Evolutionary conservation across 148 eudicot species (phyloP), one percentile per base, ranked within the genome.

Genomic region (Salicornia ramosissima): DNA sequence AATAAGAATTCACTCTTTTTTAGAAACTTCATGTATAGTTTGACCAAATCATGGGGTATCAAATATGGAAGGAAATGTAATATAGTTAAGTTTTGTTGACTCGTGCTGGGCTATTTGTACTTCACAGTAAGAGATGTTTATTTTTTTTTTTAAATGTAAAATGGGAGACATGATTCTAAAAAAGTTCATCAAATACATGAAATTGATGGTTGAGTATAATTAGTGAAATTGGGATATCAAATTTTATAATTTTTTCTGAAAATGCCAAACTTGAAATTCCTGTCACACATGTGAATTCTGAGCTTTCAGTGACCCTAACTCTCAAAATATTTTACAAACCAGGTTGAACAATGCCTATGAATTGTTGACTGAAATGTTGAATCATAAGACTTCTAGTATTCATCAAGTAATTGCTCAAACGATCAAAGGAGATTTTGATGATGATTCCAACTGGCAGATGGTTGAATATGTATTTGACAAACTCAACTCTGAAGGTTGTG

Each of bases 381-480:
- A 83, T 57, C 83, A 79, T 65, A 88, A 81, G 82, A 78, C 81
- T 73, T 90, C 98, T 2, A 88, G 84, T 84, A 83, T 88, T 81
- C 96, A 90, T 80, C 96, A 88, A 79, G 89, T 90, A 66, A 87
- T 93, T 55, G 96, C 96, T 54, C 88, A 82, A 79, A 86, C 87
- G 98, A 93, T 93, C 71, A 86, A 78, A 69, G 98, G 98, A 76
- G 95, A 90, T 70, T 87, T 79, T 70, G 98, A 93, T 74, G 90
- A 88, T 79, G 84, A 74, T 26, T 84, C 87, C 59, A 93, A 93
- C 63, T 93, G 98, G 98, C 98, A 90, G 77, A 90, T 90, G 89
- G 96, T 87, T 43, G 95, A 93, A 71, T 93, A 88, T 77, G 90
- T 90, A 22, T 90, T 93, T 67, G 96, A 93, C 86, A 88, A 93